phyloP scores from a whole-genome alignment of 2,329 filamentous ascomycete genomes.

The Diaporthe eres region DNA sequence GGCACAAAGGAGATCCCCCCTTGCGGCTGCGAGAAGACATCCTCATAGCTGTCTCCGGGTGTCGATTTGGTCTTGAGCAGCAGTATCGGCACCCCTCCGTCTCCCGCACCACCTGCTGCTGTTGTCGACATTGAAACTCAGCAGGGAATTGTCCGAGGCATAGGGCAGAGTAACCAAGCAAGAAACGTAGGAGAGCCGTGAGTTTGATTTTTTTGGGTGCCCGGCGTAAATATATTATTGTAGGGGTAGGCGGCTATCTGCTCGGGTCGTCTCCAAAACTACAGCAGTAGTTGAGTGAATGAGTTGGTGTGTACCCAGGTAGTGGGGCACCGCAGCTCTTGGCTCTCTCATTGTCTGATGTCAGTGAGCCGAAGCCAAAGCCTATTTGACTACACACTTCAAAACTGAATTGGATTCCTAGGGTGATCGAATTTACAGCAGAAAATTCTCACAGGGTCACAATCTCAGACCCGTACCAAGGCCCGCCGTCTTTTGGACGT shows the following conservation, averaged over 20 bases:
- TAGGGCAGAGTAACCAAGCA: neutral
- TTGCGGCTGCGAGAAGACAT: slow-evolving; percentile 69
- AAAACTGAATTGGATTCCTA: neutral
- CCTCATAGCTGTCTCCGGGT: slow-evolving; percentile 80
- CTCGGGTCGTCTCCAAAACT: neutral
- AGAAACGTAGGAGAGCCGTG: neutral
- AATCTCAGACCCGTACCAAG: neutral
- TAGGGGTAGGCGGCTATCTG: neutral
- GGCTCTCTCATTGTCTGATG: slow-evolving; percentile 23
- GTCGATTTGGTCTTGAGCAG: slow-evolving; percentile 84
- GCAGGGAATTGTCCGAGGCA: neutral
- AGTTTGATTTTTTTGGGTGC: neutral
- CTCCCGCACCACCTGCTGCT: neutral
- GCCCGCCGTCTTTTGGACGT: slow-evolving; percentile 4
- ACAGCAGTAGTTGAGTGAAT: neutral
- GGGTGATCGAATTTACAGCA: neutral
- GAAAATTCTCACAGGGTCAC: neutral
- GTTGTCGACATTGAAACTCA: slow-evolving; percentile 37
- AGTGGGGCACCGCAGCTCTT: slow-evolving; percentile 19
- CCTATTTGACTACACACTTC: neutral
- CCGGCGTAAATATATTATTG: neutral
- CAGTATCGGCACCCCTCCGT: slow-evolving; percentile 70
- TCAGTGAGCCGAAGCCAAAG: slow-evolving; percentile 18
- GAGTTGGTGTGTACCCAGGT: neutral
- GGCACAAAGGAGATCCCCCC: slow-evolving; percentile 68